phyloP scores from a whole-genome alignment of 345 rosid genomes.

The Eucalyptus polybractea region DNA sequence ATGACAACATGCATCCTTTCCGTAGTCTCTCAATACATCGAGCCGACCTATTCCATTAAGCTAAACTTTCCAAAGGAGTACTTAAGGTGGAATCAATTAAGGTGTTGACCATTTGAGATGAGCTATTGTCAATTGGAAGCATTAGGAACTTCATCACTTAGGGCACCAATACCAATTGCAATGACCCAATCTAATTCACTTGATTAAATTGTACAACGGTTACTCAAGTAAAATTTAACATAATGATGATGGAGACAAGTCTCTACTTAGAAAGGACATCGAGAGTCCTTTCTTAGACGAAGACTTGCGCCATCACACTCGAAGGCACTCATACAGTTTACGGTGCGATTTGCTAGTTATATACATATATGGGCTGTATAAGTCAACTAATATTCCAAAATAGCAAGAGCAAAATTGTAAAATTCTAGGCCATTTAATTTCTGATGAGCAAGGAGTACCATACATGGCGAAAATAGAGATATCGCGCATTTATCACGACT shows the following conservation, averaged over 20 bases:
- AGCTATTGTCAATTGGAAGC: neutral
- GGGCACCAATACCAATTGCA: accelerated
- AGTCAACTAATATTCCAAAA: neutral
- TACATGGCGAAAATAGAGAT: neutral
- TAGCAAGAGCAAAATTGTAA: neutral
- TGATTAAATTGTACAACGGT: neutral
- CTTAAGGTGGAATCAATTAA: neutral
- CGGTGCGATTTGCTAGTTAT: neutral
- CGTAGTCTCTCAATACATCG: neutral
- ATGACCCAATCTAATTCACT: accelerated
- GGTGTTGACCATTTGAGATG: neutral
- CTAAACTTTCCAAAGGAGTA: neutral
- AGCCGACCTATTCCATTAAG: neutral
- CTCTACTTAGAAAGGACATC: neutral
- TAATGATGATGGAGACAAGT: accelerated
- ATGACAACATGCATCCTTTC: neutral
- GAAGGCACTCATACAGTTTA: neutral
- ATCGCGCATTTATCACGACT: too few species aligned
- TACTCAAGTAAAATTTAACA: neutral
- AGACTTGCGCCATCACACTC: neutral
- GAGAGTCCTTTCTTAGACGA: neutral
- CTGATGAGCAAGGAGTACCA: neutral
- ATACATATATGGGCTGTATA: neutral
- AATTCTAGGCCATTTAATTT: neutral
- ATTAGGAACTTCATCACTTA: neutral